These are phyloP conservation scores for Geotrichum carabidarum DNA, from an alignment of 1,139 yeast genomes.

Conservation along the genomic window DNA sequence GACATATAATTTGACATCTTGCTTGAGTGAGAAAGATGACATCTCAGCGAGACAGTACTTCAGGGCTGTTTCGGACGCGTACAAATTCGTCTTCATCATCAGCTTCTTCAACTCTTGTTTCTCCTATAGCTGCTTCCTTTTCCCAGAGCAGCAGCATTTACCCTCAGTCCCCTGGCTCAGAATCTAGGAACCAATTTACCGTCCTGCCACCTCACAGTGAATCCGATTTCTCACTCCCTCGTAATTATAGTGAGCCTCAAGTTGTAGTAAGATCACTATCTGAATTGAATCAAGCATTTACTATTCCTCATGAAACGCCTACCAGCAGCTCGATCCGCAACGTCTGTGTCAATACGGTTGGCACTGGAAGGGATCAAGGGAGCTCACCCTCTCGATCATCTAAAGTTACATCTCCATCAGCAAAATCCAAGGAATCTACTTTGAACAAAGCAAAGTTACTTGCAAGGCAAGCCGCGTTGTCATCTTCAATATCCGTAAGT, in stretches of 20 bases:
- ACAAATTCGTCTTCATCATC: constrained; percentile 34
- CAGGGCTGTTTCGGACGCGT: constrained; percentile 29
- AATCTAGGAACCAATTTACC: not conserved
- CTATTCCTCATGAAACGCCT: too few relatives aligned
- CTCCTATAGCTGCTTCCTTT: constrained; percentile 18
- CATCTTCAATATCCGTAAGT: constrained; percentile 20
- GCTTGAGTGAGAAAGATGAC: not conserved
- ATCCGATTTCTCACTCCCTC: constrained; percentile 6
- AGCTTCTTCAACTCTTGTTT: constrained; percentile 22
- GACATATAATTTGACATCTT: too few relatives aligned
- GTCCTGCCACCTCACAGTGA: not conserved
- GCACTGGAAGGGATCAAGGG: not conserved
- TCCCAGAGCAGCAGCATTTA: not conserved
- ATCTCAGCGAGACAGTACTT: constrained; percentile 8
- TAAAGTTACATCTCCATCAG: constrained; percentile 31
- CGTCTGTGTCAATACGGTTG: not conserved
- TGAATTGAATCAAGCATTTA: too few relatives aligned
- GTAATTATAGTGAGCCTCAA: not conserved
- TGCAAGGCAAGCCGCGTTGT: constrained; percentile 34
- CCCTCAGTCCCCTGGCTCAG: not conserved
- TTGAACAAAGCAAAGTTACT: constrained; percentile 36
- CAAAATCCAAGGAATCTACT: constrained; percentile 32
- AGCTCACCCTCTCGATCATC: constrained; percentile 20
- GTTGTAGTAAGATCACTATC: too few relatives aligned
- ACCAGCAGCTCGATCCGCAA: not conserved